phyloP scores from a whole-genome alignment of 306 rosid genomes.

The Ormosia emarginata region DNA sequence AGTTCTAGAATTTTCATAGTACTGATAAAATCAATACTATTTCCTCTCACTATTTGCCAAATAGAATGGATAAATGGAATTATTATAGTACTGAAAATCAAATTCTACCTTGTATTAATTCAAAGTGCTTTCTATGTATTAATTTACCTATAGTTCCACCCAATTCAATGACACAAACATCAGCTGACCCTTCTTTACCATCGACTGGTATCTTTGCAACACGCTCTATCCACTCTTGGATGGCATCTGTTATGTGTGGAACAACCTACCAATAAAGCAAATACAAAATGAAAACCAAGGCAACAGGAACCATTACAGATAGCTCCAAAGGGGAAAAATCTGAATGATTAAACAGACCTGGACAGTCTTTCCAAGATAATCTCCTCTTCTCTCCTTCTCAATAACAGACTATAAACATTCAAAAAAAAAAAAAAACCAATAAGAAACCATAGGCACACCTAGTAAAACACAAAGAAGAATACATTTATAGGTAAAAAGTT shows the following conservation, averaged over 20 bases:
- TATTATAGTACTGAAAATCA: slow-evolving; percentile 3
- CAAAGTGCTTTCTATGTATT: background rate
- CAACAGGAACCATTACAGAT: background rate
- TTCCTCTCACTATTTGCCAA: background rate
- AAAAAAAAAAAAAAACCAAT: slow-evolving; percentile 1
- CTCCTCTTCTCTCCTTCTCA: slow-evolving; percentile 84
- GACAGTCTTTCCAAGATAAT: slow-evolving; percentile 86
- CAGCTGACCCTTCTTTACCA: slow-evolving; percentile 80
- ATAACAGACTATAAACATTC: slow-evolving; percentile 56
- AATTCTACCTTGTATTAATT: background rate
- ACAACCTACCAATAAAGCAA: slow-evolving; percentile 54
- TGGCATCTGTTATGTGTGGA: slow-evolving; percentile 84
- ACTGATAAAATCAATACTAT: background rate
- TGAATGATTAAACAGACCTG: slow-evolving; percentile 48
- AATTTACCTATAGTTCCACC: slow-evolving; percentile 86
- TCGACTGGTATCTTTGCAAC: slow-evolving; percentile 81
- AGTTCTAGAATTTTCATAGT: background rate
- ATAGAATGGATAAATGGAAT: background rate
- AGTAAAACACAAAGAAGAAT: background rate
- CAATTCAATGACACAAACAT: slow-evolving; percentile 88
- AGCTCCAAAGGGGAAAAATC: background rate
- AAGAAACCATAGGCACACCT: background rate
- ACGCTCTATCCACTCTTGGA: slow-evolving; percentile 92
- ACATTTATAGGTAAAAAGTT: background rate
- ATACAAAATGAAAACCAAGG: slow-evolving; percentile 20